Evolutionary conservation across 2,329 filamentous ascomycete species (phyloP), one percentile per base, ranked within the genome.

Genomic region (Geosmithia putterillii): DNA sequence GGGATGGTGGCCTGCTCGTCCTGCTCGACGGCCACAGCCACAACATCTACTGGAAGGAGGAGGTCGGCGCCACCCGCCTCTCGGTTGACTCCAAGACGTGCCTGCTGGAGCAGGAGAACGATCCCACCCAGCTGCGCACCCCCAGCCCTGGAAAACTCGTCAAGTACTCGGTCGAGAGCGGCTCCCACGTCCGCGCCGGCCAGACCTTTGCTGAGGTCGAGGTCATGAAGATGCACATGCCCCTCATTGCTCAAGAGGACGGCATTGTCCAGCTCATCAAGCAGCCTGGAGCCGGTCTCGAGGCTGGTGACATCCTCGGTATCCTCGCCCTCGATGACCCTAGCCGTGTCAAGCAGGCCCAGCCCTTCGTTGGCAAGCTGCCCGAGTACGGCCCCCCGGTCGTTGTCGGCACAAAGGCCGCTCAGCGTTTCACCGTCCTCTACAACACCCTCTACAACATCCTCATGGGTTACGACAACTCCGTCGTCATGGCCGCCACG

Each of bases 211-310:
- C 92, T 44, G 92, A 98, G 64, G 90, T 98, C 36, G 92, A 98
- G 67, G 92, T 98, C 66, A 98, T 98, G 92, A 98, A 98, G 76
- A 98, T 98, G 92, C 96, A 96, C 76, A 98, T 98, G 92, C 92
- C 92, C 57, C 74, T 98, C 44, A 76, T 98, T 48, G 86, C 92
- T 3, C 83, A 89, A 59, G 92, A 98, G 63, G 92, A 95, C 55
- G 92, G 92, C 71, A 76, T 94, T 44, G 90, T 98, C 45, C 92
- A 95, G 69, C 78, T 98, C 56, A 95, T 98, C 73, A 98, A 98
- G 78, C 92, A 96, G 69, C 92, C 92, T 49, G 92, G 92, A 62
- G 86, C 92, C n/a, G 94, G 88, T 17, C 83, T 98, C 40, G 89
- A 96, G 64, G 92, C 92, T 59, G 92, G 92, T 64, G 92, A 98